A percentile compares a stretch with the other conserved stretches of the same genome.
Conservation (phyloP, 1,139 yeast species). For the Debaryomycetaceae sp. region DNA sequence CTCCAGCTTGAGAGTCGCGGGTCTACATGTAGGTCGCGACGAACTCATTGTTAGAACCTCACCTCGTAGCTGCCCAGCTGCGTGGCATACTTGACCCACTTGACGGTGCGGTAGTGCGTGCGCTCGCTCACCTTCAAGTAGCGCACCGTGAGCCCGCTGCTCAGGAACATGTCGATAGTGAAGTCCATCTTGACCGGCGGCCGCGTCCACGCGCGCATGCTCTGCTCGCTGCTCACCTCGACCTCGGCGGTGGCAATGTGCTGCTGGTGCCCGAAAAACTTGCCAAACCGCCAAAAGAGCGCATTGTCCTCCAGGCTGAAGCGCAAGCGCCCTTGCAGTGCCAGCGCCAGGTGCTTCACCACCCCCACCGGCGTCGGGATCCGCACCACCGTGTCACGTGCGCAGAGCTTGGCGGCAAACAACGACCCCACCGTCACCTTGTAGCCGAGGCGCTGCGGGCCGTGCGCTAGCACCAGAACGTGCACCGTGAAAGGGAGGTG, state of each 20-base stretch:
- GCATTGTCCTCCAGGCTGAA: constrained; percentile 63
- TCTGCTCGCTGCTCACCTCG: constrained; percentile 23
- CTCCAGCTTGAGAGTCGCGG: too few species aligned
- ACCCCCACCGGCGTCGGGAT: constrained; percentile 71
- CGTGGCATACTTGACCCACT: constrained; percentile 81
- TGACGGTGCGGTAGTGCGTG: constrained; percentile 64
- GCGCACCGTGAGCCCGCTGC: constrained; percentile 73
- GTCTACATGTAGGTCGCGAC: too few species aligned
- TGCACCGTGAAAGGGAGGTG: constrained; percentile 68
- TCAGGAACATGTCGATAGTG: constrained; percentile 68
- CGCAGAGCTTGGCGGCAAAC: constrained; percentile 57
- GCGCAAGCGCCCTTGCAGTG: constrained; percentile 63
- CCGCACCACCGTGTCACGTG: constrained; percentile 58
- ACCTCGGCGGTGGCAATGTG: constrained; percentile 51
- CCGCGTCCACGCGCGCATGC: constrained; percentile 47
- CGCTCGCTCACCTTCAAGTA: constrained; percentile 68
- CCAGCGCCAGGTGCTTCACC: constrained; percentile 45
- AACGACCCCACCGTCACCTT: constrained; percentile 59
- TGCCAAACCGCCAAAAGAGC: constrained; percentile 66
- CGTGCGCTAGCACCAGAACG: constrained; percentile 58
- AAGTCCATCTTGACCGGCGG: constrained; percentile 79
- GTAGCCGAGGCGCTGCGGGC: constrained; percentile 47
- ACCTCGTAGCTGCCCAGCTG: constrained; percentile 79
- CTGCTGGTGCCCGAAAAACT: constrained; percentile 66
- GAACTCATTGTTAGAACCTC: constrained; percentile 44